phyloP scores from a whole-genome alignment of 1,284 basidiomycete genomes.

The Phellopilus nigrolimitatus region DNA sequence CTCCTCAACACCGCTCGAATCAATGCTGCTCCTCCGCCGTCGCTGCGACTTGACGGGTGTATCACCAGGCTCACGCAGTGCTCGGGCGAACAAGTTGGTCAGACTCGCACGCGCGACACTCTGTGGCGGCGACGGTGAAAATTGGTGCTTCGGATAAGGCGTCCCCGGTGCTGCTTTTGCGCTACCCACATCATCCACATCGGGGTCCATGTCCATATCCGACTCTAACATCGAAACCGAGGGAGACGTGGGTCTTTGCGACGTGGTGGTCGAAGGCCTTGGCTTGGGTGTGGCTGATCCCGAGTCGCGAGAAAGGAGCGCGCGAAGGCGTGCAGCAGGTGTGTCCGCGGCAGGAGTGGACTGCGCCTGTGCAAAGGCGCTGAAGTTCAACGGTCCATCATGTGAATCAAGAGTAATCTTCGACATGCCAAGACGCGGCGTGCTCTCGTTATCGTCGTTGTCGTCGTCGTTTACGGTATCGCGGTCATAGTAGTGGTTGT shows the following conservation, averaged over 20 bases:
- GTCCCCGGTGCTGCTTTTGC: slow-evolving; percentile 3
- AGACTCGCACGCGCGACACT: slow-evolving; percentile 54
- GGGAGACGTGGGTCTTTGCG: slow-evolving; percentile 25
- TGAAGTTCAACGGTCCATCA: slow-evolving; percentile 32
- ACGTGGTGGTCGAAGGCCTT: not conserved
- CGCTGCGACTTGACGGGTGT: slow-evolving; percentile 41
- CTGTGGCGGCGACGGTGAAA: slow-evolving; percentile 36
- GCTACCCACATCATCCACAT: not conserved
- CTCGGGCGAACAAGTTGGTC: slow-evolving; percentile 57
- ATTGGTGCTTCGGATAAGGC: slow-evolving; percentile 16
- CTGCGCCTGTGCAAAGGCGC: slow-evolving; percentile 24
- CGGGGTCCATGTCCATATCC: slow-evolving; percentile 40
- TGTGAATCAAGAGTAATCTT: slow-evolving; percentile 40
- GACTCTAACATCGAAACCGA: slow-evolving; percentile 53
- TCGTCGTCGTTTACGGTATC: slow-evolving; percentile 25
- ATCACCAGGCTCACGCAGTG: slow-evolving; percentile 53
- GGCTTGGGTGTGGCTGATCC: slow-evolving; percentile 9
- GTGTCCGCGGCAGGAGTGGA: slow-evolving; percentile 27
- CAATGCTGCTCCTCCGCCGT: slow-evolving; percentile 52
- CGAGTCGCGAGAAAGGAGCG: slow-evolving; percentile 44
- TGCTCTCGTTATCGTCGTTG: slow-evolving; percentile 37
- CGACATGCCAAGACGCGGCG: slow-evolving; percentile 23
- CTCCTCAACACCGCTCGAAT: slow-evolving; percentile 54
- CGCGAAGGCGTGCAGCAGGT: slow-evolving; percentile 51
- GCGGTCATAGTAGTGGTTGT: slow-evolving; percentile 20